Base-by-base conservation (phyloP, 306 rosid species). In the Betula pendula region DNA sequence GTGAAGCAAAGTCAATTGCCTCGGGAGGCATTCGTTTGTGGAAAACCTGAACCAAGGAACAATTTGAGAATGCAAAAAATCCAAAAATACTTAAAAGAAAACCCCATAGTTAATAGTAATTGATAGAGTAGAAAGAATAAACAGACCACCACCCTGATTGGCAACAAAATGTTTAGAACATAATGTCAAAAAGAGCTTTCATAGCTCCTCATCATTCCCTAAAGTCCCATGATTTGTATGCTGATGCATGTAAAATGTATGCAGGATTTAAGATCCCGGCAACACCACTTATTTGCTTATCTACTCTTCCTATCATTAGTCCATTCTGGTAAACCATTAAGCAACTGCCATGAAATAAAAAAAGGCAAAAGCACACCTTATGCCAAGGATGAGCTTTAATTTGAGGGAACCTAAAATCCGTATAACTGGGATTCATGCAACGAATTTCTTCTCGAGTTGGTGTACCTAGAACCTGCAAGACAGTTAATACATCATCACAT, bases 341-440 rank as follows among this genome's bases (percentile, higher is more conserved):
- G 15, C 38, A 63, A 44, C 44, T 47, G 19, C 38, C 76, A 20
- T 47, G 47, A 48, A 11, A 50, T 62, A 73, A 29, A 53, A 45
- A 12, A 70, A 51, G 12, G 66, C n/a, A n/a, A 66, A 19, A 52
- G 50, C 77, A 82, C 85, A 92, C 97, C 97, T 95, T 95, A 79
- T 95, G 97, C 98, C 98, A 94, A 72, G 98, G 98, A 79, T 94
- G 97, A 67, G 96, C 98, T 88, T 94, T 94, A 40, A 94, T 80
- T 78, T 94, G 97, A 74, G 99, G 99, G 84, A 95, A 95, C 85
- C 97, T 92, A 81, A 89, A 92, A 80, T 92, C 97, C 3, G 96
- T 87, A 79, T 95, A 95, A 74, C 85, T 88, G 13, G 97, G 97
- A 80, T 95, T 95, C 99, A 95, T 95, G 86, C 99, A 95, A 16